Evolutionary conservation across 768 basidiomycete genomes (phyloP), one percentile per base, ranked within the genome.

Genomic region (Chalciporus chontae): DNA sequence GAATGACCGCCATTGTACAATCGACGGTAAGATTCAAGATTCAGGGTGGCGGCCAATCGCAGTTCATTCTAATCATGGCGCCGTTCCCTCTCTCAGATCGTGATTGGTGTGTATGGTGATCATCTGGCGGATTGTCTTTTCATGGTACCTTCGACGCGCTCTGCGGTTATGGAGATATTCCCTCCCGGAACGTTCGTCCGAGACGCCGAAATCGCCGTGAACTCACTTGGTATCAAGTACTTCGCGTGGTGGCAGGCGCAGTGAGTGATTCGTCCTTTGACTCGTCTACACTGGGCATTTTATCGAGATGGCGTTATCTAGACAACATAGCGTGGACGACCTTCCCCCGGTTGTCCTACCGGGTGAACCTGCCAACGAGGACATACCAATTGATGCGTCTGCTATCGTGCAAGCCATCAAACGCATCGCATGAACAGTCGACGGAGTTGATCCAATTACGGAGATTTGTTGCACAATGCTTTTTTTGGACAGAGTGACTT

Each of bases 151-250:
- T 77, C 80, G 21, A 58, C 73, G 14, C 71, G 77, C 21, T 74
- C 86, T 18, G 81, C 83, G 3, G 72, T 91, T 31, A 79, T 91
- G 71, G 90, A 94, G 68, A 74, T 92, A 59, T 90, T 87, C 69
- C 85, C 82, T 17, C 70, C 76, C 3, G 78, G 77, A n/a, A 75
- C 75, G 17, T 90, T 87, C 65, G 73, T 75, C 21, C 77, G 76
- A 42, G 85, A 89, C 57, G 75, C 77, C 50, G 79, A 84, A 58
- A 67, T 80, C 43, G 75, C 84, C 17, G 73, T 73, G n/a, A 69
- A 69, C 24, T 75, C 79, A 8, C 59, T 84, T 19, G 77, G 78
- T 9, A 70, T 84, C 48, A 67, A 69, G 9, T 87, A 87, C 57
- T 61, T 81, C 41, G 84, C 79, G 8, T 84, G 81, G 83, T 75